Conservation (phyloP, 495 filamentous ascomycete genomes). For the Hyaloscypha finlandica region DNA sequence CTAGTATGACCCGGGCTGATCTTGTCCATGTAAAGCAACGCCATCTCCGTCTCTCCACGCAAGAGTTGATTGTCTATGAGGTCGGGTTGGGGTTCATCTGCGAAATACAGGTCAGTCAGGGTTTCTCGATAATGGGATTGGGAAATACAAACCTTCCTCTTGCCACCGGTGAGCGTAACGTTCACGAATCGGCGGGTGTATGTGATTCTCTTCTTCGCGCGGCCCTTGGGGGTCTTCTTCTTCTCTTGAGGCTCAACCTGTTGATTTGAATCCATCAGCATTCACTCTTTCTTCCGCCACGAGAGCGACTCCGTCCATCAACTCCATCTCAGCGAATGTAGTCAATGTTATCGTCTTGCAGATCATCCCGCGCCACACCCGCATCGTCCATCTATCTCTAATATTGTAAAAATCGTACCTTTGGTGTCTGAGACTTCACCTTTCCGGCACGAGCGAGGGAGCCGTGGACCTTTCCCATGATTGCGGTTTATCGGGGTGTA, state of each 20-base stretch:
- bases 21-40: conserved; percentile 18
- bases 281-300: conserved; percentile 5
- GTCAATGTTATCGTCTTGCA: neutral
- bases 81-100: conserved; percentile 68
- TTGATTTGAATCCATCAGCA: conserved; percentile 26
- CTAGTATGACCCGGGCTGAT: conserved; percentile 30
- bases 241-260: conserved; percentile 91
- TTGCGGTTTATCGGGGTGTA: conserved; percentile 48
- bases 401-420: conserved; percentile 57
- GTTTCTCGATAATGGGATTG: neutral
- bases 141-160: conserved; percentile 78
- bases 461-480: conserved; percentile 90
- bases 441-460: conserved; percentile 97
- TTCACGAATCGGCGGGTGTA: conserved; percentile 99
- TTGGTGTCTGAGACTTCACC: conserved; percentile 90
- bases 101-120: conserved; percentile 14
- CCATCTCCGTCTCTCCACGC: conserved; percentile 20
- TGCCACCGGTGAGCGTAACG: conserved; percentile 97
- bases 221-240: conserved; percentile 93
- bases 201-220: conserved; percentile 94
- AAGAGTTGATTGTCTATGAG: conserved; percentile 37
- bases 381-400: neutral
- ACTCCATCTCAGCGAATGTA: conserved; percentile 3
- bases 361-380: neutral
- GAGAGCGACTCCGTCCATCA: neutral